phyloP scores from a whole-genome alignment of 169 alveolate genomes.

The Theileria annulata region DNA sequence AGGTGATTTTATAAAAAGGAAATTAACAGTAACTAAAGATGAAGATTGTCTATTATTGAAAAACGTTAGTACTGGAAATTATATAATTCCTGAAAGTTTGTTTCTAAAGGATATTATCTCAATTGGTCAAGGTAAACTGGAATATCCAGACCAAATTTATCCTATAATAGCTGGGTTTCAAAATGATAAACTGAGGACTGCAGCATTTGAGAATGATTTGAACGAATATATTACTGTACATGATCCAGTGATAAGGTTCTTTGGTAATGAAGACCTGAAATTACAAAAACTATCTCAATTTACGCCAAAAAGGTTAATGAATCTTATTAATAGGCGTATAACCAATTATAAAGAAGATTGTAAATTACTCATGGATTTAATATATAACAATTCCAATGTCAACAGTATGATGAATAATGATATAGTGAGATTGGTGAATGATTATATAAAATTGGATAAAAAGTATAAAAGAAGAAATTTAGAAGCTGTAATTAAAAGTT shows the following conservation, averaged over 20 bases:
- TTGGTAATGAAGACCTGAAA: background rate
- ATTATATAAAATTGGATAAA: background rate
- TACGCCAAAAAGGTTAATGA: background rate
- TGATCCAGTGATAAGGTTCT: background rate
- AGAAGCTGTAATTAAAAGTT: background rate
- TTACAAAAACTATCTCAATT: background rate
- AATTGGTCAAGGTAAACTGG: background rate
- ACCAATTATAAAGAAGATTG: too few relatives aligned
- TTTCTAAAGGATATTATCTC: background rate
- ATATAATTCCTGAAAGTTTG: background rate
- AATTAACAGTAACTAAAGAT: background rate
- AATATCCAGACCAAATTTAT: background rate
- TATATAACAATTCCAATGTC: too few relatives aligned
- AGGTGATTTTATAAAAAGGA: too few relatives aligned
- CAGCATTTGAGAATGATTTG: background rate
- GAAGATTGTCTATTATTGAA: background rate
- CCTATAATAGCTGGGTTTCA: background rate
- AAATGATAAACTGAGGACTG: background rate
- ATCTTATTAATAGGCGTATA: too few relatives aligned
- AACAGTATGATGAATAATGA: background rate
- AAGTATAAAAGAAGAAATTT: background rate
- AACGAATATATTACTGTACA: background rate
- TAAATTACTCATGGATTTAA: too few relatives aligned
- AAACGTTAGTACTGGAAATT: background rate
- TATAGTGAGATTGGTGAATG: background rate